phyloP scores from a whole-genome alignment of 208 protist species.

The Crithidia acanthocephali region DNA sequence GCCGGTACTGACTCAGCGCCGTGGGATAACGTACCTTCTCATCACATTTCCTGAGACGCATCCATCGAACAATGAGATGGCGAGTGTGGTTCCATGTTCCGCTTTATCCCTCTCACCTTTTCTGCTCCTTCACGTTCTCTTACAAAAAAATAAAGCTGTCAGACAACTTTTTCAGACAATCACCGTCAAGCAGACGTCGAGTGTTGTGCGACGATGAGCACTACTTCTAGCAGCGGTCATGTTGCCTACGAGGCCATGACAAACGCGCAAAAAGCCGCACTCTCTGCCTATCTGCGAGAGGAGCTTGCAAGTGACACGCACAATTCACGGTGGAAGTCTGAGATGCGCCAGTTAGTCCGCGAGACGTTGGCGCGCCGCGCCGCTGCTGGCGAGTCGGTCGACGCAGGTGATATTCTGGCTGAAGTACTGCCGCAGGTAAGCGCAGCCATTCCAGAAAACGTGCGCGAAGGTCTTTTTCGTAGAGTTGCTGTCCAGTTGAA shows the following conservation, averaged over 20 bases:
- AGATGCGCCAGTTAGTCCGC: slow-evolving; percentile 25
- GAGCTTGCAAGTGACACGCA: not conserved
- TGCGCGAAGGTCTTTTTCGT: slow-evolving; percentile 76
- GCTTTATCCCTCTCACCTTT: too few relatives aligned
- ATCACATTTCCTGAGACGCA: too few relatives aligned
- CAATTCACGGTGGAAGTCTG: slow-evolving; percentile 11
- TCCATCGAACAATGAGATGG: too few relatives aligned
- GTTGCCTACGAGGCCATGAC: slow-evolving; percentile 70
- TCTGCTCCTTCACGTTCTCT: not conserved
- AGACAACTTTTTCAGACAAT: not conserved
- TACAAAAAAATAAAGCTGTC: too few relatives aligned
- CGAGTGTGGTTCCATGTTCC: too few relatives aligned
- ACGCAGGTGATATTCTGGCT: slow-evolving; percentile 51
- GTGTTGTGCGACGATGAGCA: slow-evolving; percentile 6
- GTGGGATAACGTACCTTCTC: too few relatives aligned
- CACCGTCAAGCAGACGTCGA: not conserved
- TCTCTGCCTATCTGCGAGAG: slow-evolving; percentile 44
- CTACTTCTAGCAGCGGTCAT: slow-evolving; percentile 6
- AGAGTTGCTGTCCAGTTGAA: slow-evolving; percentile 34
- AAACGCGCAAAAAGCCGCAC: slow-evolving; percentile 57
- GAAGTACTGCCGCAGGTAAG: slow-evolving; percentile 65
- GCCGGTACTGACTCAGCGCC: too few relatives aligned
- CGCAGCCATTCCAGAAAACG: slow-evolving; percentile 43
- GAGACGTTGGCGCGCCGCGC: slow-evolving; percentile 51
- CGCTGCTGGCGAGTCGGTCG: slow-evolving; percentile 46